These are phyloP conservation scores for Abrus pulchellus DNA, from an alignment of 306 rosid genomes.

Conservation along the genomic window DNA sequence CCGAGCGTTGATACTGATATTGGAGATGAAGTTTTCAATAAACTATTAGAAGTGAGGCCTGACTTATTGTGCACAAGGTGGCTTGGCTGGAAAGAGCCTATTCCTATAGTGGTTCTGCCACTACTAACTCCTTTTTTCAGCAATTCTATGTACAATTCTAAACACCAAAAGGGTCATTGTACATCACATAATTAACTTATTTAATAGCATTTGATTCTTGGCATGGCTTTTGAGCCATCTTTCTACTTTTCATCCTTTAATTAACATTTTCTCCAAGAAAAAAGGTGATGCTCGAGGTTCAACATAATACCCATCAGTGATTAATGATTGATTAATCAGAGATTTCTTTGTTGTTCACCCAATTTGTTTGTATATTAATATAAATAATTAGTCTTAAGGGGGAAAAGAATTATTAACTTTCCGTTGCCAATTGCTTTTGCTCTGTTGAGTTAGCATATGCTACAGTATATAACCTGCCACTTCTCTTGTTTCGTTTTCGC, in stretches of 20 bases:
- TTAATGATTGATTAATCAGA: constrained; percentile 7
- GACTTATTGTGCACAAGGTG: constrained; percentile 54
- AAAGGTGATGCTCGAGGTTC: constrained; percentile 42
- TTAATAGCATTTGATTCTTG: constrained; percentile 37
- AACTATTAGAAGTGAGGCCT: constrained; percentile 58
- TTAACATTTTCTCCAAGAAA: constrained; percentile 19
- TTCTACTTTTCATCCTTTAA: not conserved
- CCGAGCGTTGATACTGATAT: not conserved
- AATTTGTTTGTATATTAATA: constrained; percentile 34
- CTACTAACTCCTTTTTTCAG: constrained; percentile 42
- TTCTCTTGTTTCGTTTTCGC: not conserved
- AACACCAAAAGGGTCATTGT: not conserved
- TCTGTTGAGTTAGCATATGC: not conserved
- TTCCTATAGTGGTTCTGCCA: constrained; percentile 62
- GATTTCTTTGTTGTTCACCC: not conserved
- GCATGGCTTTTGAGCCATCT: constrained; percentile 40
- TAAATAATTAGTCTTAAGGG: not conserved
- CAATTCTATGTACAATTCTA: not conserved
- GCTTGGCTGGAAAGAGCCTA: constrained; percentile 51
- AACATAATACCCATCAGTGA: constrained; percentile 50
- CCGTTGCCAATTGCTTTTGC: not conserved
- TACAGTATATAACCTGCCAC: not conserved
- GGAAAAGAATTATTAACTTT: constrained; percentile 15
- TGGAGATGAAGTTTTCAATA: constrained; percentile 37
- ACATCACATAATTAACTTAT: not conserved